phyloP scores from a whole-genome alignment of 805 yeast genomes.

The Candida glaebosa region DNA sequence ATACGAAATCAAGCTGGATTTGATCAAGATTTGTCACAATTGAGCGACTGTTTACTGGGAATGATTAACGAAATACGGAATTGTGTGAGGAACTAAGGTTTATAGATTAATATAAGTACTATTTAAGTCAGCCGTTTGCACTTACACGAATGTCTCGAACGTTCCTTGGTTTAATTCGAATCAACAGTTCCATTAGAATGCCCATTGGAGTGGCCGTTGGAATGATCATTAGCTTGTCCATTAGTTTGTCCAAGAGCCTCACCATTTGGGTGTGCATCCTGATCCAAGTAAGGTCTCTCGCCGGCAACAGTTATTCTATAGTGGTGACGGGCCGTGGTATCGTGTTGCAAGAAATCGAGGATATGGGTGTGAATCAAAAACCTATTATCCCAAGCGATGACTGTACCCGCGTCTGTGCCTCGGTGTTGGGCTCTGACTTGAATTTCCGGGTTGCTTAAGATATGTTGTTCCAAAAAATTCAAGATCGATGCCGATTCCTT shows the following conservation, averaged over 20 bases:
- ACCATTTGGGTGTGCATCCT: conserved; percentile 5
- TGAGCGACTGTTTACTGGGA: conserved; percentile 2
- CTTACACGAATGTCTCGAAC: too few species aligned
- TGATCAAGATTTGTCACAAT: conserved; percentile 2
- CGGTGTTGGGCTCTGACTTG: conserved; percentile 23
- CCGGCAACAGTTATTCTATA: conserved; percentile 24
- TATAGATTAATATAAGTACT: conserved; percentile 1
- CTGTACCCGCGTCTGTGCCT: conserved; percentile 21
- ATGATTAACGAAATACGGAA: not conserved
- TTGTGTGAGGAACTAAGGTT: not conserved
- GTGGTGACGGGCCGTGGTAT: conserved; percentile 23
- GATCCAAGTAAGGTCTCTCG: conserved; percentile 20
- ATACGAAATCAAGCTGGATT: conserved; percentile 14
- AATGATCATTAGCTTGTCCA: conserved; percentile 1
- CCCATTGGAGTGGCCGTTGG: conserved; percentile 4
- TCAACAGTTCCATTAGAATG: conserved; percentile 1
- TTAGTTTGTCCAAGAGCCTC: conserved; percentile 8
- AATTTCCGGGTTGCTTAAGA: conserved; percentile 20
- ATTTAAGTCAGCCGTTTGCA: not conserved
- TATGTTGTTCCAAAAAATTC: conserved; percentile 20
- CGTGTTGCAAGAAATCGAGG: conserved; percentile 20
- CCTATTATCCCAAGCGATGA: conserved; percentile 26
- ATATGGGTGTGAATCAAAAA: conserved; percentile 20
- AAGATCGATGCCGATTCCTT: conserved; percentile 20
- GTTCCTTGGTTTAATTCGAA: too few species aligned